Evolutionary conservation across 108 stramenopile genomes (phyloP).

Genomic region (Aurantiochytrium sp.): DNA sequence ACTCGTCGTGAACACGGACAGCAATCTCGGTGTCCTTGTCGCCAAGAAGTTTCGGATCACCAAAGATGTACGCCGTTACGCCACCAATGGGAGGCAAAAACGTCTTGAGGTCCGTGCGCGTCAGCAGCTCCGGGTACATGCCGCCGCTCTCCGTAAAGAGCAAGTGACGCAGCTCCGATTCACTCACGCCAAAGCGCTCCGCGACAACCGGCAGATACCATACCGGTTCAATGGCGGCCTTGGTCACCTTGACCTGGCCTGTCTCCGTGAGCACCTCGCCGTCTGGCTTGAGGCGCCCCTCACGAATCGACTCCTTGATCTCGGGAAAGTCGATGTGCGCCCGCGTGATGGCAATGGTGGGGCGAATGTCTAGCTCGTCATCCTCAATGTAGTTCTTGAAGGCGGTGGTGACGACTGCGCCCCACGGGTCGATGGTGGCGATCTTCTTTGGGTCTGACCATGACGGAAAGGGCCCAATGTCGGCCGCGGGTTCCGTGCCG

Average conservation of each 20-base stretch:
- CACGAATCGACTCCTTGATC: slow-evolving; percentile 74
- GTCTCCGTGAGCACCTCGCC: slow-evolving; percentile 66
- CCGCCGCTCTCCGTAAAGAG: slow-evolving; percentile 97
- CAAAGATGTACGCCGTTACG: slow-evolving; percentile 97
- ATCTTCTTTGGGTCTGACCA: slow-evolving; percentile 93
- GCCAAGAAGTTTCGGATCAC: slow-evolving; percentile 87
- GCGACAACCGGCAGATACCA: slow-evolving; percentile 98
- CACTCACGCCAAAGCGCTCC: slow-evolving; percentile 84
- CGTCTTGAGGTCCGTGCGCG: slow-evolving; percentile 89
- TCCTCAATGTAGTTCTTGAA: slow-evolving; percentile 81
- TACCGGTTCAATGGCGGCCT: slow-evolving; percentile 97
- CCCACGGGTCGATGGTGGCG: slow-evolving; percentile 88
- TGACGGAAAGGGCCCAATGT: slow-evolving; percentile 82
- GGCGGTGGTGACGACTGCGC: slow-evolving; percentile 68
- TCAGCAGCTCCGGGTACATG: slow-evolving; percentile 97
- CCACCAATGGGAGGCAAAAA: slow-evolving; percentile 99
- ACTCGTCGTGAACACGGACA: slow-evolving; percentile 95
- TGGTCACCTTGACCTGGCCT: slow-evolving; percentile 86
- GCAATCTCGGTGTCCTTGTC: slow-evolving; percentile 94
- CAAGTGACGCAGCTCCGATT: slow-evolving; percentile 72
- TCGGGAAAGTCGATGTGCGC: slow-evolving; percentile 96
- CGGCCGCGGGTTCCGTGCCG: slow-evolving; percentile 79
- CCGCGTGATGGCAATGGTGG: slow-evolving; percentile 99
- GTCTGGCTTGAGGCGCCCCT: slow-evolving; percentile 79
- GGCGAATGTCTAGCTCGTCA: slow-evolving; percentile 89